Base-by-base conservation (phyloP, 192 early-diverging fungal species). In the Podila epigama region DNA sequence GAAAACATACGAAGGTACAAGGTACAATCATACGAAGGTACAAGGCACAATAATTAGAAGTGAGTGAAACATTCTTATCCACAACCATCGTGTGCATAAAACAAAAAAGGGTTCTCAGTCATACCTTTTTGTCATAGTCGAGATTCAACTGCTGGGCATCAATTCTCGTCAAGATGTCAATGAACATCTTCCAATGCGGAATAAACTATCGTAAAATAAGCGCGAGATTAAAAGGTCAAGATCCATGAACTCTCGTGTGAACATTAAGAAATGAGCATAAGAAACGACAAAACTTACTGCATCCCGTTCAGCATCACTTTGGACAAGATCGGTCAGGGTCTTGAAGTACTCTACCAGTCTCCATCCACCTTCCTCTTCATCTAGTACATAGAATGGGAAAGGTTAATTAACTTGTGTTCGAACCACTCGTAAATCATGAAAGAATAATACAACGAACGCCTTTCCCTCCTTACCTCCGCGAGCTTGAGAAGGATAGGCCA, bases 61-160 rank as follows among this genome's bases (percentile, higher is more conserved):
- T n/a, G n/a, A n/a, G n/a, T n/a, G n/a, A n/a, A n/a, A n/a, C n/a
- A n/a, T n/a, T n/a, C n/a, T n/a, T n/a, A n/a, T n/a, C n/a, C n/a
- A n/a, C n/a, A n/a, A n/a, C n/a, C n/a, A n/a, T n/a, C n/a, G n/a
- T n/a, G n/a, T n/a, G 2, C 13, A 34, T 61, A n/a, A 31, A 20
- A 25, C 15, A 0, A 13, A 7, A 15, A 35, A 29, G 27, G 7
- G 12, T 1, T 13, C 5, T 28, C 1, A 16, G 2, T 13, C 10
- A 25, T 67, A 75, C 71, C 60, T 68, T 77, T 32, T 77, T 77
- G 31, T 77, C 73, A 48, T 64, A 68, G 18, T 77, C 73, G 27
- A 68, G 34, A 25, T 50, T 58, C n/a, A 77, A 31, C 31, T 77
- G 65, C 15, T 77, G 56, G 15, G 55, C 35, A 54, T 77, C 73